Evolutionary conservation across 2,329 filamentous ascomycete species (phyloP), one percentile per base, ranked within the genome.

Genomic region (Epichloe typhina): DNA sequence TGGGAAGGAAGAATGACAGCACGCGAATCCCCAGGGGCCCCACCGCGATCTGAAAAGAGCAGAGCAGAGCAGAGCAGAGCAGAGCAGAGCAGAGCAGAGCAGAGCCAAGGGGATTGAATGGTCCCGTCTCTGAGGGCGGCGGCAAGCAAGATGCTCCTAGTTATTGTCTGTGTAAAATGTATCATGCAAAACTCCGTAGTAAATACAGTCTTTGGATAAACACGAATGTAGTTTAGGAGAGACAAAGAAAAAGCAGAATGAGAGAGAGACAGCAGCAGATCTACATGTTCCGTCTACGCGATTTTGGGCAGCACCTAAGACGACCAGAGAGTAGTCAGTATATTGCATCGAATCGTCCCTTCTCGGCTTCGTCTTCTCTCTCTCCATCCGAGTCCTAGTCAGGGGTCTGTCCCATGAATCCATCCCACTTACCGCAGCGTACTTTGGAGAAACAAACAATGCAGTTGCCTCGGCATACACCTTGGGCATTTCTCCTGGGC

Each of bases 361-460:
- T 6, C 33, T n/a, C 4, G 1, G 11, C 33, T 8, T 15, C 17
- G 2, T 13, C 36, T n/a, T 13, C 12, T 3, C 11, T n/a, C 36
- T 38, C 36, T 38, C 26, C 8, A 9, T 38, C 36, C 36, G 3
- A 38, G 13, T 38, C 0, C 36, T n/a, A 7, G 36, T 15, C 26
- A 11, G 26, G 3, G 8, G 26, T 31, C 26, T 31, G 26, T 31
- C 26, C 9, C 8, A 31, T 31, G 26, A 11, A 31, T 31, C 26
- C 8, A 49, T 33, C 17, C 13, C 44, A 76, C 81, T 67, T 71
- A 88, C 84, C 65, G 80, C 79, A 53, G 89, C 89, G 64, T 87
- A 79, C 67, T 82, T 90, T 33, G 91, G 90, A 68, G 93, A 88
- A 60, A 97, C 78, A 64, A 95, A 97, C 58, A 98, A 69, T 3